Conservation (phyloP, 352 stramenopile genomes). For the Blastocystis sp. region DNA sequence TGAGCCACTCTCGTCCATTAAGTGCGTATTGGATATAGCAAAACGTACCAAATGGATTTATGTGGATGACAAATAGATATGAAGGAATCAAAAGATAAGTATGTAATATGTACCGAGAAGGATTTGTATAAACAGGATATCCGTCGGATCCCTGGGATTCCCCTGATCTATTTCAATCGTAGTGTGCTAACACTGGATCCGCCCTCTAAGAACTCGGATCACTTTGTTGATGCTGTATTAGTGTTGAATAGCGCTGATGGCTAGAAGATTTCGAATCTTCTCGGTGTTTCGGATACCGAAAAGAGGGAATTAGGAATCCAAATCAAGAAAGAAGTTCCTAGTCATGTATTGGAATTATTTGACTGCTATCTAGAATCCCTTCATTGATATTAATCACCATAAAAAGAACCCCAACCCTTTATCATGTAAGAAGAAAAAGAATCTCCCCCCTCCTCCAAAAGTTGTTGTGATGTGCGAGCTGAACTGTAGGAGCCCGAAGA, state of each 20-base stretch:
- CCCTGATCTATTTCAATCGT: conserved; percentile 60
- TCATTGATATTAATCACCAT: conserved; percentile 45
- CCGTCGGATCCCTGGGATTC: conserved; percentile 30
- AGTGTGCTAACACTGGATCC: conserved; percentile 39
- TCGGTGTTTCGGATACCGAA: background rate
- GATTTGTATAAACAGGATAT: conserved; percentile 41
- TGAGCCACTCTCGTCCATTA: conserved; percentile 47
- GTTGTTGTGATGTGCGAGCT: background rate
- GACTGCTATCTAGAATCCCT: conserved; percentile 11
- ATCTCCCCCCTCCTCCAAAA: background rate
- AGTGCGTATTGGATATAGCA: conserved; percentile 51
- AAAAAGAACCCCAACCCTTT: conserved; percentile 58
- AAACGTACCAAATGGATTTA: background rate
- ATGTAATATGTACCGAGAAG: conserved; percentile 51
- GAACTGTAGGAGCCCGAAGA: background rate
- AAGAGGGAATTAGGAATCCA: conserved; percentile 44
- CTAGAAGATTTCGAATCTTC: conserved; percentile 1
- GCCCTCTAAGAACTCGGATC: conserved; percentile 54
- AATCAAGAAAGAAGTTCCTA: background rate
- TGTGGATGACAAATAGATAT: conserved; percentile 22
- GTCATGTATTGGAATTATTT: background rate
- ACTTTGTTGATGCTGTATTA: conserved; percentile 14
- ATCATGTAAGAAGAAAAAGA: conserved; percentile 58
- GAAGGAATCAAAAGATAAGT: conserved; percentile 60
- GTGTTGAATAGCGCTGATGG: background rate